Conservation (phyloP, 306 rosid genomes). For the Mimosa bimucronata region DNA sequence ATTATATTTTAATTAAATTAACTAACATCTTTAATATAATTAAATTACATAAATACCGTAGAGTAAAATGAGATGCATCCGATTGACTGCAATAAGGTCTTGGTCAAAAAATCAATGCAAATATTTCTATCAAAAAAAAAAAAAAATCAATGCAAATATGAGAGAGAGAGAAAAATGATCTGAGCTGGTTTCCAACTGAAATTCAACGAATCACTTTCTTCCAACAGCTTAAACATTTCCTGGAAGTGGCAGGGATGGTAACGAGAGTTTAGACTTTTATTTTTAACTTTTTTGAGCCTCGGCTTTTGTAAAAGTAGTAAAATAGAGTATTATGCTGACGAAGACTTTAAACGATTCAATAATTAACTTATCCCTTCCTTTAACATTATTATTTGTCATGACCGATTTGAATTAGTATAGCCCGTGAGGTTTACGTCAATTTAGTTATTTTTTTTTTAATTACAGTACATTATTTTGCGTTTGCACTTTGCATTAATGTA, state of each 20-base stretch:
- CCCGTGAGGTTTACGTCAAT: not conserved
- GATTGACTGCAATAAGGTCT: not conserved
- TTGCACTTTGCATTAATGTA: not conserved
- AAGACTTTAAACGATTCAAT: not conserved
- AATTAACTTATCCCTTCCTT: not conserved
- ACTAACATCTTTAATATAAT: no score
- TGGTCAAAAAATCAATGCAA: not conserved
- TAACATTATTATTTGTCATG: not conserved
- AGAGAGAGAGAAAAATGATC: no score
- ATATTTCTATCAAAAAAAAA: no score
- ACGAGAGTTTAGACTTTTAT: not conserved
- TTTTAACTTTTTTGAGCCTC: not conserved
- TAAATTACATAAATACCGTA: no score
- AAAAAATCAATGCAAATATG: no score
- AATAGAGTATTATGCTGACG: no score
- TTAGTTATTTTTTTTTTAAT: not conserved
- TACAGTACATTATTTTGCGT: not conserved
- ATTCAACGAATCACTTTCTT: not conserved
- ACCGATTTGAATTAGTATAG: not conserved
- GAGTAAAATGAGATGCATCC: no score
- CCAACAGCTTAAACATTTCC: not conserved
- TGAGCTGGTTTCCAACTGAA: no score
- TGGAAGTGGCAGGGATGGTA: not conserved
- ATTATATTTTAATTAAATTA: no score
- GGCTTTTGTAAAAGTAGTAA: not conserved